Conservation (phyloP, 352 stramenopile species). For the Aphanomyces cochlioides region DNA sequence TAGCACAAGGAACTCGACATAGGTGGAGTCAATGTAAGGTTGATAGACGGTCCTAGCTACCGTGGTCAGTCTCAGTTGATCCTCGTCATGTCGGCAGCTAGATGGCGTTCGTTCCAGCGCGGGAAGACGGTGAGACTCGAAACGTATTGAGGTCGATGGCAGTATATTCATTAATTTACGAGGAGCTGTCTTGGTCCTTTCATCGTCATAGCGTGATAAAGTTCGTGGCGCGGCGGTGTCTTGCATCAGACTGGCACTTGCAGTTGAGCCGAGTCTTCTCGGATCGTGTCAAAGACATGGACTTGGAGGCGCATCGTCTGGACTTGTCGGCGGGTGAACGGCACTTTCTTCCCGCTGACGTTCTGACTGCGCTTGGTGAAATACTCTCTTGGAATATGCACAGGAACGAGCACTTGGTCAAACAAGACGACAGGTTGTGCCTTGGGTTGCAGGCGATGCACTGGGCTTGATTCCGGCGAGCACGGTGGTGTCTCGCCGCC, state of each 20-base stretch:
- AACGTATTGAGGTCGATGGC: not conserved
- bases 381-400: slow-evolving; percentile 8
- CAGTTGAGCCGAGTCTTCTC: not conserved
- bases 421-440: slow-evolving; percentile 1
- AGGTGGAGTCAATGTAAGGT: too few relatives aligned
- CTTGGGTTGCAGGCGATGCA: too few relatives aligned
- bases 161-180: too few relatives aligned
- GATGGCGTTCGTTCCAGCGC: not conserved
- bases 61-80: too few relatives aligned
- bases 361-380: not conserved
- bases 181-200: too few relatives aligned
- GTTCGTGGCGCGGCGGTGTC: too few relatives aligned
- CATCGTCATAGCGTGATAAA: too few relatives aligned
- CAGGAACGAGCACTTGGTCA: not conserved
- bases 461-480: not conserved
- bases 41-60: too few relatives aligned
- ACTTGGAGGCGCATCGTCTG: not conserved
- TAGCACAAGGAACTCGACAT: too few relatives aligned
- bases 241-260: too few relatives aligned
- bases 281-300: not conserved
- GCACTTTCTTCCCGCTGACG: slow-evolving; percentile 22
- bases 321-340: slow-evolving; percentile 14
- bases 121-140: not conserved
- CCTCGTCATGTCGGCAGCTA: not conserved
- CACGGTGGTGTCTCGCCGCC: not conserved